Percentiles rank a stretch among this genome's conserved stretches.
phyloP scores from a whole-genome alignment of 441 rosid species.

The Erodium moschatum region DNA sequence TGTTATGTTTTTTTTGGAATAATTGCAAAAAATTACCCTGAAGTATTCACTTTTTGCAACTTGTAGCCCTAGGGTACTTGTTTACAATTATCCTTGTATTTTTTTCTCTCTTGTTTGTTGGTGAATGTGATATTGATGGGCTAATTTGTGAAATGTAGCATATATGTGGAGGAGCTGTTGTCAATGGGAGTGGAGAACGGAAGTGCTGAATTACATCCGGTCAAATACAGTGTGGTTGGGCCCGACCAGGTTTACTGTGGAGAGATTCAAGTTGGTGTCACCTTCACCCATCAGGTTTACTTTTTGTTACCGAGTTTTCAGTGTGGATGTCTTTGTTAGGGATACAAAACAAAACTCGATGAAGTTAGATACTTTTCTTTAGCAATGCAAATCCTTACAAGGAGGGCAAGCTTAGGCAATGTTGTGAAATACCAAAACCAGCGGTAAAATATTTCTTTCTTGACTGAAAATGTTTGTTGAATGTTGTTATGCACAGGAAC shows the following conservation, averaged over 20 bases:
- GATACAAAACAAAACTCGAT: background rate
- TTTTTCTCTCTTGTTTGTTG: background rate
- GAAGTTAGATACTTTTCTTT: background rate
- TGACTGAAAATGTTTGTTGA: background rate
- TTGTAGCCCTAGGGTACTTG: too few relatives aligned
- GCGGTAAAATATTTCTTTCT: too few relatives aligned
- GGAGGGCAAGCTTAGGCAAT: background rate
- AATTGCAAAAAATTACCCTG: too few relatives aligned
- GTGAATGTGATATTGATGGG: background rate
- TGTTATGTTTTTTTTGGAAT: too few relatives aligned
- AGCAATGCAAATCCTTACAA: background rate
- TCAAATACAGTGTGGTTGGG: conserved; percentile 43
- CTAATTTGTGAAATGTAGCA: conserved; percentile 27
- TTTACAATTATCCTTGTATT: background rate
- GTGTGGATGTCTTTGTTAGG: background rate
- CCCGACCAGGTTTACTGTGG: conserved; percentile 45
- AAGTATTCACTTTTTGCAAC: too few relatives aligned
- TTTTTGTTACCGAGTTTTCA: background rate
- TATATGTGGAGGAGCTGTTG: conserved; percentile 59
- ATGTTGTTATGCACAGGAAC: conserved; percentile 28
- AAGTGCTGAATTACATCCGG: conserved; percentile 40
- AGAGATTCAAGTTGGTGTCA: conserved; percentile 56
- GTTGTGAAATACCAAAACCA: background rate
- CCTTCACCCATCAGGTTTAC: conserved; percentile 43
- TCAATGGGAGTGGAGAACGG: conserved; percentile 62